Evolutionary conservation across 2,329 filamentous ascomycete genomes (phyloP).

Genomic region (Pseudopithomyces chartarum): DNA sequence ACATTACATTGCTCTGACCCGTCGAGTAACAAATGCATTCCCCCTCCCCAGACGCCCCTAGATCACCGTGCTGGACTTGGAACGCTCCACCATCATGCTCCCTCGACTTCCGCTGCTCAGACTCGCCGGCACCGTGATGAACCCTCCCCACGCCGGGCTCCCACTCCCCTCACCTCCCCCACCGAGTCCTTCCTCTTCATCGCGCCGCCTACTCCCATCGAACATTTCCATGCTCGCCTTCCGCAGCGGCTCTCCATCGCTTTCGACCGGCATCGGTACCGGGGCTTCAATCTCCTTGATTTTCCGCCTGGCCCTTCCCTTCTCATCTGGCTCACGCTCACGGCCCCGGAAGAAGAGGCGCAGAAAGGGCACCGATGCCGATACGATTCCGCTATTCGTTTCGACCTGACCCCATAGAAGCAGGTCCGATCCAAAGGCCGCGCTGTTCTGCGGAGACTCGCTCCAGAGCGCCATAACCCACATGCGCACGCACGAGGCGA

Average conservation of each 20-base stretch:
- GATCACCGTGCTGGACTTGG: conserved; percentile 19
- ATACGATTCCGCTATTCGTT: conserved; percentile 53
- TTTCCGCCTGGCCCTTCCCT: conserved; percentile 13
- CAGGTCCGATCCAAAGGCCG: conserved; percentile 42
- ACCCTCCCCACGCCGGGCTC: conserved; percentile 33
- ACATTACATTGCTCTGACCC: conserved; percentile 11
- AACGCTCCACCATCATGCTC: conserved; percentile 22
- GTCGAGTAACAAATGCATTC: conserved; percentile 3
- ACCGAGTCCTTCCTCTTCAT: background rate
- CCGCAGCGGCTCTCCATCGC: conserved; percentile 21
- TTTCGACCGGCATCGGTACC: conserved; percentile 11
- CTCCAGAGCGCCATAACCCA: conserved; percentile 45
- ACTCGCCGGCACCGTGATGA: conserved; percentile 42
- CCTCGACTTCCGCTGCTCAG: conserved; percentile 31
- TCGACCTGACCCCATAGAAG: conserved; percentile 55
- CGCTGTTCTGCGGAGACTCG: conserved; percentile 43
- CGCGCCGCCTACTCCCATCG: background rate
- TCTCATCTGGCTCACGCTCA: conserved; percentile 13
- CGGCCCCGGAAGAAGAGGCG: conserved; percentile 46
- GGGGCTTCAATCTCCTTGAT: conserved; percentile 17
- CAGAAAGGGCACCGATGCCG: conserved; percentile 52
- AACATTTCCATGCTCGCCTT: conserved; percentile 29
- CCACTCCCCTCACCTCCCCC: conserved; percentile 6
- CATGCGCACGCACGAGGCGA: conserved; percentile 43
- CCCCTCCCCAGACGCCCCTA: conserved; percentile 10